A percentile compares a stretch with the other conserved stretches of the same genome.
These are phyloP conservation scores for Aspergillus piperis DNA, from an alignment of 2,329 filamentous ascomycete species.

Conservation along the genomic window DNA sequence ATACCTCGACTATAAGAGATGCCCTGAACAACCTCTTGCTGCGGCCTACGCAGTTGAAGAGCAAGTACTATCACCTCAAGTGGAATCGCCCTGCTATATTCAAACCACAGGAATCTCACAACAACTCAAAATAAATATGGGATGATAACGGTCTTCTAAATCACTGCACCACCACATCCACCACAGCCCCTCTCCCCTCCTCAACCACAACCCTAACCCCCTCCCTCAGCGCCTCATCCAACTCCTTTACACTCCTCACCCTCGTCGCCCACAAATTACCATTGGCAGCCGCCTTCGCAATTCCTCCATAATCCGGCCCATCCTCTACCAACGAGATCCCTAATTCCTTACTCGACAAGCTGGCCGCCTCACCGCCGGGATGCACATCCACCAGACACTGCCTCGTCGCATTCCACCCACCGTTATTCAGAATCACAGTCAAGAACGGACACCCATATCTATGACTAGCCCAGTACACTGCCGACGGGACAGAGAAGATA, in stretches of 20 bases:
- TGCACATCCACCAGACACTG: slow-evolving; percentile 25
- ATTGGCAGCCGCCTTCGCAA: slow-evolving; percentile 25
- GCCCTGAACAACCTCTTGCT: too few relatives aligned
- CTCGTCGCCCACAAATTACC: slow-evolving; percentile 23
- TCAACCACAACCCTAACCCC: slow-evolving; percentile 12
- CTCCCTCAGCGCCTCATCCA: slow-evolving; percentile 19
- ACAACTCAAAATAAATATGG: too few relatives aligned
- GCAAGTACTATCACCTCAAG: too few relatives aligned
- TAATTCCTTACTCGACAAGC: slow-evolving; percentile 18
- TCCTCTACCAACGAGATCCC: slow-evolving; percentile 25
- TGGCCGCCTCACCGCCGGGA: slow-evolving; percentile 19
- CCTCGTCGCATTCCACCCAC: slow-evolving; percentile 57
- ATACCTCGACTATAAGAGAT: too few relatives aligned
- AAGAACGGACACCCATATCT: slow-evolving; percentile 65
- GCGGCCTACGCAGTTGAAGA: too few relatives aligned
- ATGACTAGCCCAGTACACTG: slow-evolving; percentile 67
- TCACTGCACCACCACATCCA: slow-evolving; percentile 18
- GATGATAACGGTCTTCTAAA: too few relatives aligned
- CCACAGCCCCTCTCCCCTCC: slow-evolving; percentile 1
- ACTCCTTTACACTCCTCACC: slow-evolving; percentile 15
- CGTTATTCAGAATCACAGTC: slow-evolving; percentile 67
- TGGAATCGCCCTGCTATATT: too few relatives aligned
- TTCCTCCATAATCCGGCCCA: slow-evolving; percentile 23
- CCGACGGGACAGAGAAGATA: slow-evolving; percentile 63
- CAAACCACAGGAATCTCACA: too few relatives aligned